Base-by-base conservation (phyloP, 2,329 filamentous ascomycete genomes). In the Fusarium sp. region DNA sequence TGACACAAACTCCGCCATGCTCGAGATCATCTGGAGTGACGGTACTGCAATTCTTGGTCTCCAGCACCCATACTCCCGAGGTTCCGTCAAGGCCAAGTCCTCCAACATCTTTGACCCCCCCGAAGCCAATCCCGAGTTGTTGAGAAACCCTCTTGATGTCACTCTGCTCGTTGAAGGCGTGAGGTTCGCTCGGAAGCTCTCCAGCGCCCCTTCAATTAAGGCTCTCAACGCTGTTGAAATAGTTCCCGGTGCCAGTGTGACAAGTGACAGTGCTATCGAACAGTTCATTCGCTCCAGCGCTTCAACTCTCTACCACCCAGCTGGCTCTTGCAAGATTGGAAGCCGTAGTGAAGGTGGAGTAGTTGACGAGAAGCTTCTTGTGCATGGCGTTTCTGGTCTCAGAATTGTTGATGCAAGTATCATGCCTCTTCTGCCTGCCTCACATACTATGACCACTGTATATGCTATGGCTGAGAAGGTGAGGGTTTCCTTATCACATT, bases 311-410 rank as follows among this genome's bases (percentile, higher is more conserved):
- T 73, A 42, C 23, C 71, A 73, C n/a, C 71, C 71, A 0, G 65
- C 55, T 10, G 71, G 71, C 0, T 65, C 71, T 2, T 67, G 62
- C 30, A 66, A 72, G 54, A 84, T 85, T 78, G 74, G 83, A 53
- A 80, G 78, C 10, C 75, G 76, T 8, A 77, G 77, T 5, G 73
- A 80, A 2, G 83, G 83, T 5, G 83, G 83, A 23, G 73, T 76
- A 1, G 74, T 76, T 10, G 74, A 75, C 2, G 37, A 56, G 20
- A 40, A 70, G 16, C 69, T 76, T 36, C 50, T 61, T 15, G 74
- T 76, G 3, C 69, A 76, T 15, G 74, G 72, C 1, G 46, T 74
- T 0, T 18, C 52, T 28, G 65, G 68, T 1, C 63, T 76, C 6
- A 57, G 74, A 1, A 80, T 85, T 13, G 81, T 84, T 1, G 79